Conservation (phyloP, 2,329 filamentous ascomycete species). For the Spiromastix sp. region DNA sequence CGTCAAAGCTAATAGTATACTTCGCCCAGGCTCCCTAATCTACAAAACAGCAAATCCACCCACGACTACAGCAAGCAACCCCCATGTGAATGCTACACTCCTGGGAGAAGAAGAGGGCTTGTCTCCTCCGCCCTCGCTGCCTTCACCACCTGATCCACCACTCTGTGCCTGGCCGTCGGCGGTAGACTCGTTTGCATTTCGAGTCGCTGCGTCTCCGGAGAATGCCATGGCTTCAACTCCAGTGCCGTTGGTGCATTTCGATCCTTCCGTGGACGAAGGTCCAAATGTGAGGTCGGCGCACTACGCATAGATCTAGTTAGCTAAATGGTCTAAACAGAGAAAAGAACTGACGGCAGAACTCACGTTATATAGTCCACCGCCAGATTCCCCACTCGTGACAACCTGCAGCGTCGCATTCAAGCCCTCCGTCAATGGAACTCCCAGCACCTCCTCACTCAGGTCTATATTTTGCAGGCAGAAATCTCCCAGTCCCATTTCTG, state of each 20-base stretch:
- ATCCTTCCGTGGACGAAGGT: constrained; percentile 32
- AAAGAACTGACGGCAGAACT: constrained; percentile 14
- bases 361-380: constrained; percentile 57
- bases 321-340: constrained; percentile 3
- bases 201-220: constrained; percentile 23
- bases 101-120: constrained; percentile 5
- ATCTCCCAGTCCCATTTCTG: constrained; percentile 50
- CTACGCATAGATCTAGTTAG: constrained; percentile 25
- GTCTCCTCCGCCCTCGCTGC: neutral
- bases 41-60: constrained; percentile 23
- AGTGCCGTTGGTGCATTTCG: constrained; percentile 49
- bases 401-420: constrained; percentile 59
- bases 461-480: constrained; percentile 55
- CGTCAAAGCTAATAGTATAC: too few relatives aligned
- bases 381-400: constrained; percentile 49
- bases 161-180: constrained; percentile 22
- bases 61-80: constrained; percentile 24
- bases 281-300: constrained; percentile 66
- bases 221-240: constrained; percentile 41
- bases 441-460: constrained; percentile 20
- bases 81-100: constrained; percentile 20
- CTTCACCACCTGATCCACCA: constrained; percentile 9
- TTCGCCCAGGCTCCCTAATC: too few relatives aligned
- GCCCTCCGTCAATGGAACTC: constrained; percentile 47
- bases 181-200: constrained; percentile 37